Evolutionary conservation across 2,329 filamentous ascomycete genomes (phyloP).

Genomic region (Aspergillus fischeri): DNA sequence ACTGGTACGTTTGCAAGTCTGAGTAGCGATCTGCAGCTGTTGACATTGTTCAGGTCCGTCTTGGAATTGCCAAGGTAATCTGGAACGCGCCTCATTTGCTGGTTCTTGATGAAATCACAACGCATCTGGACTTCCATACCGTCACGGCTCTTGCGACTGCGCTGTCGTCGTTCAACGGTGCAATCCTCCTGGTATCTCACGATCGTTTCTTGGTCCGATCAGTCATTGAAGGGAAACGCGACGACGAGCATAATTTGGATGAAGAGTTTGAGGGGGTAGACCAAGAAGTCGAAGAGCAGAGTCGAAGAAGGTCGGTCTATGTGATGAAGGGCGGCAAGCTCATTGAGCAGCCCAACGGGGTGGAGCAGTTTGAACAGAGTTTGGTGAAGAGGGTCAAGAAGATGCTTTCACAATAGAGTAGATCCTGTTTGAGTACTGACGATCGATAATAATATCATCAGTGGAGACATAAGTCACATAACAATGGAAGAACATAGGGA

Average conservation of each 20-base stretch:
- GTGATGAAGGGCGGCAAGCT: constrained; percentile 57
- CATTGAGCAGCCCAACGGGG: constrained; percentile 54
- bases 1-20: constrained; percentile 50
- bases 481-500: too few relatives aligned
- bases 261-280: constrained; percentile 46
- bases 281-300: constrained; percentile 40
- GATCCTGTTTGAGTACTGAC: background rate
- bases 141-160: constrained; percentile 67
- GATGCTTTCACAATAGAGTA: constrained; percentile 26
- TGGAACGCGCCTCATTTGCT: constrained; percentile 67
- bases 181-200: constrained; percentile 73
- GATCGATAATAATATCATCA: too few relatives aligned
- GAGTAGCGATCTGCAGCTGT: background rate
- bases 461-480: too few relatives aligned
- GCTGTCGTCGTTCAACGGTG: constrained; percentile 65
- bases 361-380: constrained; percentile 61
- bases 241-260: constrained; percentile 34
- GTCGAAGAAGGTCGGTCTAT: constrained; percentile 55
- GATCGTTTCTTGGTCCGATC: constrained; percentile 76
- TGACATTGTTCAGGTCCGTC: constrained; percentile 40
- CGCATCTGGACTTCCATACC: constrained; percentile 79
- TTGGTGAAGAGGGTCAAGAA: constrained; percentile 58
- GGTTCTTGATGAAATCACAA: constrained; percentile 76
- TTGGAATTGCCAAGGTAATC: constrained; percentile 65
- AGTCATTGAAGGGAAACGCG: constrained; percentile 61